Evolutionary conservation across 176 grass and related monocot genomes (phyloP).

Genomic region (Lolium multiflorum): DNA sequence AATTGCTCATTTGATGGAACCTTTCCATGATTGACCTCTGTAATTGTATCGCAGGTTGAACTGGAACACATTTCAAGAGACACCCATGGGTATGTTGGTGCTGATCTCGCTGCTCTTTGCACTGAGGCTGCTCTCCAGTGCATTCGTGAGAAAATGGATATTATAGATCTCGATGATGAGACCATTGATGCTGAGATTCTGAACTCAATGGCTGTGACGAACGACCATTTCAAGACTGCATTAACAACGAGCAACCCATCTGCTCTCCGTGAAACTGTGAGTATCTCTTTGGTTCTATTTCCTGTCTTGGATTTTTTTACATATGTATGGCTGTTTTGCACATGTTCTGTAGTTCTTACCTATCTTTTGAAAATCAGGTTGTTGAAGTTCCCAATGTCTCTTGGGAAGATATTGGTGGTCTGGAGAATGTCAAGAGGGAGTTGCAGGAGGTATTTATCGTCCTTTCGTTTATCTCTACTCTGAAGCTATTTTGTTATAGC

Average conservation of each 20-base stretch:
- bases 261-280: slow-evolving; percentile 87
- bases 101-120: slow-evolving; percentile 88
- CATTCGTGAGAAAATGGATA: slow-evolving; percentile 93
- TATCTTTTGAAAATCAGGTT: slow-evolving; percentile 42
- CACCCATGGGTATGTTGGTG: slow-evolving; percentile 88
- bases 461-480: background rate
- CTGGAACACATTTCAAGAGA: slow-evolving; percentile 74
- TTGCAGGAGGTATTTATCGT: slow-evolving; percentile 66
- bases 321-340: background rate
- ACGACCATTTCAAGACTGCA: slow-evolving; percentile 96
- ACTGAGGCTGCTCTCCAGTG: slow-evolving; percentile 93
- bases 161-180: slow-evolving; percentile 90
- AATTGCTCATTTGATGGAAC: background rate
- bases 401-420: slow-evolving; percentile 77
- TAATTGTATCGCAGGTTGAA: slow-evolving; percentile 66
- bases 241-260: slow-evolving; percentile 84
- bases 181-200: slow-evolving; percentile 95
- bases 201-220: slow-evolving; percentile 86
- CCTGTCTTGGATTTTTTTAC: background rate
- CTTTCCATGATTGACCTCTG: background rate
- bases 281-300: background rate
- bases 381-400: slow-evolving; percentile 76
- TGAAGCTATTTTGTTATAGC: background rate
- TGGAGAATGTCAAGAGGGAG: slow-evolving; percentile 80
- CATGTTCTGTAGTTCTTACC: slow-evolving; percentile 33